Evolutionary conservation across 805 yeast genomes (phyloP), one percentile per base, ranked within the genome.

Genomic region (Saturnispora dispora): DNA sequence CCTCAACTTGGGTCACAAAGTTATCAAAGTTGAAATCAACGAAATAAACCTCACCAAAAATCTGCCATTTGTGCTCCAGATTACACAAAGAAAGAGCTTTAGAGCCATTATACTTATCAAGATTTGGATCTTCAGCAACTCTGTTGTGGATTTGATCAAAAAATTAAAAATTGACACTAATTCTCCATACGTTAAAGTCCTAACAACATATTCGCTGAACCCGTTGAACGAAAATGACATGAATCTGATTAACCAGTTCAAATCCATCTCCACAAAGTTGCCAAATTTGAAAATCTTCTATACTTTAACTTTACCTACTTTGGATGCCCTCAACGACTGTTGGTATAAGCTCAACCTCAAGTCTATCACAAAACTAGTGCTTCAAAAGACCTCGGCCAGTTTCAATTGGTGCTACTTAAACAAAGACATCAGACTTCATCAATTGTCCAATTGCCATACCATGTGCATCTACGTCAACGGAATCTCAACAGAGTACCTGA

Each of bases 381-480:
- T 48, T 4, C 51, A 48, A 35, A 48, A 35, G 9, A 48, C 51
- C 3, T 48, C 43, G n/a, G 39, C 47, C 5, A 32, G 47, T n/a
- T 48, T 48, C 17, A 37, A 48, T 25, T 48, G 43, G 42, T 43
- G 51, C 18, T 48, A 48, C 36, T 25, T 48, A 2, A 27, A 48
- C 18, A 18, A 40, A n/a, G 28, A 40, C n/a, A 40, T 23, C 13
- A 43, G 42, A 11, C 44, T 48, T 20, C 37, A 42, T 17, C 35
- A 32, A 25, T 35, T 48, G 6, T 25, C 22, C 1, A 48, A 48
- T 35, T 48, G 51, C 22, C 33, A 13, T 8, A 20, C 42, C 13
- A 28, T 22, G 18, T 42, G 51, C 43, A 17, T 48, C 25, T 48
- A 48, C 44, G 51, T 48, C 33, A 42, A 48, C 25, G 51, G 51